These are phyloP conservation scores for Fusarium heterosporum DNA, from an alignment of 2,329 filamentous ascomycete genomes.

Conservation along the genomic window DNA sequence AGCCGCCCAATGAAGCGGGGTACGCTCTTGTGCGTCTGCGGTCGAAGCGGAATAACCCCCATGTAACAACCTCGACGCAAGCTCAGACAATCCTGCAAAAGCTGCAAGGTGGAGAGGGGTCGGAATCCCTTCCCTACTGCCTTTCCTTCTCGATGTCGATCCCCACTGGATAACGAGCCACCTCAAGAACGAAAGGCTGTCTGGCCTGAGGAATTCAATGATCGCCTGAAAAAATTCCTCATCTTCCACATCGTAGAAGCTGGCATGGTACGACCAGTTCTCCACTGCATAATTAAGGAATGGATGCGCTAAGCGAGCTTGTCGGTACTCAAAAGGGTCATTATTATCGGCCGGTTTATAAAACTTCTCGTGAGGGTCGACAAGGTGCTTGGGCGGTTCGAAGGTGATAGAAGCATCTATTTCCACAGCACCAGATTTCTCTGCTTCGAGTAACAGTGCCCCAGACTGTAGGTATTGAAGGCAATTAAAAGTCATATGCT, in stretches of 20 bases:
- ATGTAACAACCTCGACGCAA: constrained; percentile 12
- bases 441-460: constrained; percentile 21
- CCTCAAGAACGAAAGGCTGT: constrained; percentile 18
- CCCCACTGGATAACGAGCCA: constrained; percentile 40
- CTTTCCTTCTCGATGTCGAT: constrained; percentile 13
- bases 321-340: constrained; percentile 26
- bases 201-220: constrained; percentile 6
- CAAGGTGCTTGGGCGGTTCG: neutral
- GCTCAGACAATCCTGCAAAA: constrained; percentile 34
- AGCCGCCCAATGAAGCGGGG: constrained; percentile 41
- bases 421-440: neutral
- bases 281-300: constrained; percentile 40
- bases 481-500: constrained; percentile 31
- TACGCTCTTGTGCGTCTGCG: constrained; percentile 28
- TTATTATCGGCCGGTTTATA: neutral
- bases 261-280: constrained; percentile 43
- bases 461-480: constrained; percentile 37
- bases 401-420: constrained; percentile 11
- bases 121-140: constrained; percentile 20
- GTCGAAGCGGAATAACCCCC: constrained; percentile 4
- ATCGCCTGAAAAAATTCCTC: constrained; percentile 19
- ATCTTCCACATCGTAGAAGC: constrained; percentile 35
- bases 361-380: neutral
- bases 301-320: constrained; percentile 34
- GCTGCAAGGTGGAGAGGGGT: constrained; percentile 36